Base-by-base conservation (phyloP, 2,329 filamentous ascomycete species). In the Tolypocladium paradoxum region DNA sequence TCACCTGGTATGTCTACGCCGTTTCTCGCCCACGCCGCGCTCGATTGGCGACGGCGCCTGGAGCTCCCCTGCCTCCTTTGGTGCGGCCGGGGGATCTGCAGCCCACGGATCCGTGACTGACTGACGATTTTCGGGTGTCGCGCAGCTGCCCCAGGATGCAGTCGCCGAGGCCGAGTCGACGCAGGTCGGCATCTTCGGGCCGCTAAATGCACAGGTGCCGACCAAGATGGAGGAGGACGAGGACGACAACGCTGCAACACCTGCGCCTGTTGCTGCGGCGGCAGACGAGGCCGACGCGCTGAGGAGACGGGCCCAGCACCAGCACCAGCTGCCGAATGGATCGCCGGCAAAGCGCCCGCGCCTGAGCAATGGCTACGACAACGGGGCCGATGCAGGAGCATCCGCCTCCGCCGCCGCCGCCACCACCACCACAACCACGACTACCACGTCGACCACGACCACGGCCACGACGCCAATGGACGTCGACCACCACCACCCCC, bases 351-450 rank as follows among this genome's bases (percentile, higher is more conserved):
- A 85, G 70, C 75, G 79, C 62, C 75, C 73, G 59, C 75, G 78
- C 63, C 73, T 84, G 62, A 82, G 76, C 70, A 84, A 84, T 72
- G 81, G 80, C 64, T 79, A 76, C 68, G 80, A 82, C 62, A 79
- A 79, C 65, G 73, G 73, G 61, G 65, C 69, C 62, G 77, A 74
- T 65, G 71, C 76, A 58, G 61, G 57, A 22, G 57, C 55, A 48
- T 38, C 55, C 45, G 46, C 49, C 47, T 49, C 56, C 31, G 49
- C 57, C 45, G 55, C 60, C 56, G 57, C 56, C 63, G 73, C 74
- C 45, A 51, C 57, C n/a, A 54, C 62, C 48, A 54, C 57, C 63
- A 74, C 76, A 60, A 70, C 74, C 35, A 77, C 76, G 54, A 75
- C 79, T 56, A 82, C 43, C 6, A 54, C 48, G 36, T 52, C 36